Evolutionary conservation across 2,329 filamentous ascomycete genomes (phyloP).

Genomic region (Coniella vitis): DNA sequence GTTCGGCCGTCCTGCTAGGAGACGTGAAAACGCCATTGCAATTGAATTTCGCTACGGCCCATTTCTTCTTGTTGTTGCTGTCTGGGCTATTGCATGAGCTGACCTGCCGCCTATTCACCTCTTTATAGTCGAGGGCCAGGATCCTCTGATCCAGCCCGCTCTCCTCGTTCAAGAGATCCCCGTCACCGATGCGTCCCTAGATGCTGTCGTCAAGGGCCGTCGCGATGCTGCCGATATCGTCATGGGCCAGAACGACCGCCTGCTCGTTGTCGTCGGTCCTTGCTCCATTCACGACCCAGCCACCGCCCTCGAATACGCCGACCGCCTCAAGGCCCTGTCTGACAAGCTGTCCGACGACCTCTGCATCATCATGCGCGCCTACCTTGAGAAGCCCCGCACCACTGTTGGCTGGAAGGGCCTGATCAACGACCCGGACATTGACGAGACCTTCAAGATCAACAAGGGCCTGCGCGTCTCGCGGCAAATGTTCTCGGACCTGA

Average conservation of each 20-base stretch:
- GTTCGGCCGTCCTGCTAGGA: neutral
- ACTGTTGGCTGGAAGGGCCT: conserved; percentile 99
- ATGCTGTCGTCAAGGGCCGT: conserved; percentile 66
- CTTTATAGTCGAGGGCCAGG: conserved; percentile 87
- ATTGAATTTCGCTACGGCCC: neutral
- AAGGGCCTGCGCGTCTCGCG: conserved; percentile 91
- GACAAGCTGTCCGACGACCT: conserved; percentile 77
- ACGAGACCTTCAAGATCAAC: conserved; percentile 97
- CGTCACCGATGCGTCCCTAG: conserved; percentile 52
- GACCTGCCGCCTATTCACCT: conserved; percentile 20
- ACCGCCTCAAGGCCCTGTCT: conserved; percentile 67
- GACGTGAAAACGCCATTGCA: neutral
- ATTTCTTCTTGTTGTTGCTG: neutral
- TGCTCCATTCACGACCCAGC: conserved; percentile 96
- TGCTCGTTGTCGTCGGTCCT: conserved; percentile 89
- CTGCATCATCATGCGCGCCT: conserved; percentile 93
- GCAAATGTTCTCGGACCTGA: conserved; percentile 89
- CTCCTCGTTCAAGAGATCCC: conserved; percentile 84
- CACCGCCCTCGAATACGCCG: conserved; percentile 81
- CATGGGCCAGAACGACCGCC: conserved; percentile 72
- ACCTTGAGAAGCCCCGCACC: conserved; percentile 97
- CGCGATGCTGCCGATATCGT: conserved; percentile 66
- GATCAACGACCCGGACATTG: conserved; percentile 98
- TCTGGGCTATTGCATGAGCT: conserved; percentile 18
- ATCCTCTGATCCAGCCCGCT: conserved; percentile 83